These are phyloP conservation scores for Mytilinidion resinicola DNA, from an alignment of 495 filamentous ascomycete species.

Conservation along the genomic window DNA sequence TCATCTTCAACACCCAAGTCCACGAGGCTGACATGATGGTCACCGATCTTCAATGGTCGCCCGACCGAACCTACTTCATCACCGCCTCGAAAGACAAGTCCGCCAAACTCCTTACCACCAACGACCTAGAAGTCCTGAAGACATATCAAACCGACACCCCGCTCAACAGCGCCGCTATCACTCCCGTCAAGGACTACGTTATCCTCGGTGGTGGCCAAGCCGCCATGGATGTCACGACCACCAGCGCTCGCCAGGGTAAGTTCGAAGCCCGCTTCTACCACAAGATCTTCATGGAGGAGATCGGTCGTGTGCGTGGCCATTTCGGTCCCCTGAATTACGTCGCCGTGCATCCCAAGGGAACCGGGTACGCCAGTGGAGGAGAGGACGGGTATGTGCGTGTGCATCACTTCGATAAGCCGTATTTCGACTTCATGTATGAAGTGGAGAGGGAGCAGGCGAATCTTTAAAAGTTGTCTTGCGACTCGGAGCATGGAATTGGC, in stretches of 20 bases:
- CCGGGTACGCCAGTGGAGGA: constrained; percentile 85
- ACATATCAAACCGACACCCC: constrained; percentile 91
- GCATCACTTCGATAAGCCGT: constrained; percentile 95
- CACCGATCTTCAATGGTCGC: constrained; percentile 90
- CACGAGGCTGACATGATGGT: constrained; percentile 81
- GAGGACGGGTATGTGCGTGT: constrained; percentile 99
- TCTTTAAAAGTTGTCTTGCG: constrained; percentile 11
- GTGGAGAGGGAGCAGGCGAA: constrained; percentile 62
- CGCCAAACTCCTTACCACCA: constrained; percentile 78
- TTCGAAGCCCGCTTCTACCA: constrained; percentile 99
- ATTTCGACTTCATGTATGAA: constrained; percentile 98
- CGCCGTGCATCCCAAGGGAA: constrained; percentile 82
- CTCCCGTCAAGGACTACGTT: constrained; percentile 90
- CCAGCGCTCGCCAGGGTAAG: constrained; percentile 86
- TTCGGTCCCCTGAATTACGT: constrained; percentile 92
- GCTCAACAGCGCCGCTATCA: constrained; percentile 89
- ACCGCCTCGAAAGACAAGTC: constrained; percentile 97
- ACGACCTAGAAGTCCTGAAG: constrained; percentile 85
- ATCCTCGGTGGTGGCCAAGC: constrained; percentile 97
- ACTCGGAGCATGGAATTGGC: constrained; percentile 2
- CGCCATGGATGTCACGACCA: constrained; percentile 98
- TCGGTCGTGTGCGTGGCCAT: constrained; percentile 91
- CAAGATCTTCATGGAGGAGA: constrained; percentile 98
- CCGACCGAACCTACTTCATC: constrained; percentile 94
- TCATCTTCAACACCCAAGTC: constrained; percentile 66